These are phyloP conservation scores for Solanum sparsipilum DNA, from an alignment of 257 asterid genomes.

Conservation along the genomic window DNA sequence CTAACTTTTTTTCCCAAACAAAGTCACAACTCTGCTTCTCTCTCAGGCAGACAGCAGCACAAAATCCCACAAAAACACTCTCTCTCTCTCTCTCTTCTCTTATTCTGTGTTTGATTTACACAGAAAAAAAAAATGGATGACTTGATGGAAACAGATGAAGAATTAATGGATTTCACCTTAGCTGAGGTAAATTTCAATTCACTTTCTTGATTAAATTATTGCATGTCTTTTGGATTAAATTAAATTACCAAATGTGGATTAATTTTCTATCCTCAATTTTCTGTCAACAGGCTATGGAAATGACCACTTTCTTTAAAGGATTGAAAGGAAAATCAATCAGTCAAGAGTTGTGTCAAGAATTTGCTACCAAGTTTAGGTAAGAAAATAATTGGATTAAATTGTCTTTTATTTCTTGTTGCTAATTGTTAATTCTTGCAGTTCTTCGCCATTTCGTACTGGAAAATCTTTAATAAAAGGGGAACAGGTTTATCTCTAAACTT, in stretches of 20 bases:
- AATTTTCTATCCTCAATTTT: not conserved
- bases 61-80: not conserved
- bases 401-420: not conserved
- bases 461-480: conserved; percentile 44
- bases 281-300: conserved; percentile 37
- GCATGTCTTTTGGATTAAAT: not conserved
- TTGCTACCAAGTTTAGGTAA: conserved; percentile 60
- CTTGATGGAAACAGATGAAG: conserved; percentile 23
- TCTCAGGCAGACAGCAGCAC: not conserved
- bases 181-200: conserved; percentile 34
- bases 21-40: not conserved
- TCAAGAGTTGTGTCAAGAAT: conserved; percentile 42
- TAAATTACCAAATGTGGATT: not conserved
- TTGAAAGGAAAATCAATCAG: conserved; percentile 19
- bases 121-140: not conserved
- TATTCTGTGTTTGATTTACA: not conserved
- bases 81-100: not conserved
- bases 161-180: conserved; percentile 43
- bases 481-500: conserved; percentile 37
- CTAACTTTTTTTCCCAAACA: not conserved
- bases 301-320: conserved; percentile 43
- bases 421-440: conserved; percentile 29
- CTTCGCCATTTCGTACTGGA: conserved; percentile 41
- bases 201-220: not conserved
- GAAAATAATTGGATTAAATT: not conserved